These are phyloP conservation scores for Clavulina sp. DNA, from an alignment of 768 basidiomycete species.

Conservation along the genomic window DNA sequence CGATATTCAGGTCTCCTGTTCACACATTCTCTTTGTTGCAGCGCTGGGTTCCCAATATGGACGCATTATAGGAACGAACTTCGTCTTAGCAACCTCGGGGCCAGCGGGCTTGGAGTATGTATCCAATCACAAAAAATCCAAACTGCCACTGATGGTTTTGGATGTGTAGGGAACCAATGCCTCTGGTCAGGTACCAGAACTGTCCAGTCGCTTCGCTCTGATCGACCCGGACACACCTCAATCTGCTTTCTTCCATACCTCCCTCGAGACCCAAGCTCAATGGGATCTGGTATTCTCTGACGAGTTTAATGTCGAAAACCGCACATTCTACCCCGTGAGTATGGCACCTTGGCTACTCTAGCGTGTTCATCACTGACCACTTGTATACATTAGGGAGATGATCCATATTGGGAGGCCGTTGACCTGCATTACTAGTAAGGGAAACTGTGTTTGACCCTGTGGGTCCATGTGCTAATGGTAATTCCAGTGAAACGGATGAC, in stretches of 20 bases:
- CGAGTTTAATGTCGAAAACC: slow-evolving; percentile 23
- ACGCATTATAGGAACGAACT: slow-evolving; percentile 15
- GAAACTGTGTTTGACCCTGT: background rate
- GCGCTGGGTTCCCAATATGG: slow-evolving; percentile 23
- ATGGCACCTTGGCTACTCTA: background rate
- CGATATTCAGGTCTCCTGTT: no score
- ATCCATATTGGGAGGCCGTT: slow-evolving; percentile 28
- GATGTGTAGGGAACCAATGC: slow-evolving; percentile 41
- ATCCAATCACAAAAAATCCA: no score
- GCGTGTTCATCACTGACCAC: background rate
- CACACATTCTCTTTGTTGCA: background rate
- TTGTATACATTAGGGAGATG: slow-evolving; percentile 20
- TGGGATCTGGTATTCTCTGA: slow-evolving; percentile 23
- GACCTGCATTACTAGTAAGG: slow-evolving; percentile 22
- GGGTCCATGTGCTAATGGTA: background rate
- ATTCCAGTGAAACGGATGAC: slow-evolving; percentile 29
- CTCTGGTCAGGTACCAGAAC: slow-evolving; percentile 9
- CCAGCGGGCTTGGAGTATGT: no score
- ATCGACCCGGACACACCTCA: slow-evolving; percentile 13
- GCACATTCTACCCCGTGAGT: slow-evolving; percentile 26
- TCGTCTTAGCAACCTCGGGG: no score
- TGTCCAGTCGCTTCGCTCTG: slow-evolving; percentile 14
- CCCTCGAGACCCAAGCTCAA: slow-evolving; percentile 17
- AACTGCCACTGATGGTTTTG: no score
- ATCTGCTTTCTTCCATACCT: slow-evolving; percentile 4